Evolutionary conservation across 2,329 filamentous ascomycete species (phyloP).

Genomic region (Gaeumannomyces tritici): DNA sequence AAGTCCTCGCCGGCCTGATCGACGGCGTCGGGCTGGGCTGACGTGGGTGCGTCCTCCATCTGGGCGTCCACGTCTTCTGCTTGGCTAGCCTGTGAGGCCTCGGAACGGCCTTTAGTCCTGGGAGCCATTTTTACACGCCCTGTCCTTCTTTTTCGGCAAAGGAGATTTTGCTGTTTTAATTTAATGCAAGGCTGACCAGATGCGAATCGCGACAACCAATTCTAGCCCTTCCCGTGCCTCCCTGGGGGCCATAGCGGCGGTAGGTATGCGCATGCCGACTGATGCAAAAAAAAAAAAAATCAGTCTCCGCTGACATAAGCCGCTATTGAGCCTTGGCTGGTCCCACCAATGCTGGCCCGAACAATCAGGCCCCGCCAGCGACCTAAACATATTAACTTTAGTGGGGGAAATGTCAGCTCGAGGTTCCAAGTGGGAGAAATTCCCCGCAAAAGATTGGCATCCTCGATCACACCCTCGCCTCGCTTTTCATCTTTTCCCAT

Average conservation of each 20-base stretch:
- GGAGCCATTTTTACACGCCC: constrained; percentile 25
- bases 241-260: too few species aligned
- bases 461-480: too few species aligned
- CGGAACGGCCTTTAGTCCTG: constrained; percentile 23
- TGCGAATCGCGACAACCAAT: background rate
- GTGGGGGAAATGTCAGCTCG: background rate
- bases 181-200: background rate
- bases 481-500: too few species aligned
- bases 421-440: background rate
- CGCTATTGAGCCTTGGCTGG: background rate
- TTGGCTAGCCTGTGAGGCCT: constrained; percentile 11
- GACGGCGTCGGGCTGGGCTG: constrained; percentile 23
- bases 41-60: constrained; percentile 35
- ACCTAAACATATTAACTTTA: too few species aligned
- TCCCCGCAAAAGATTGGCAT: background rate
- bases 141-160: background rate
- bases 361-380: background rate
- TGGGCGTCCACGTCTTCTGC: constrained; percentile 17
- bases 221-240: background rate
- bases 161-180: background rate
- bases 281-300: background rate
- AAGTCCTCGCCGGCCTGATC: constrained; percentile 20
- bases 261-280: too few species aligned
- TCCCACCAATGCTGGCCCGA: too few species aligned
- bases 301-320: background rate